phyloP scores from a whole-genome alignment of 257 asterid species.

The Solanum gracilifrons region DNA sequence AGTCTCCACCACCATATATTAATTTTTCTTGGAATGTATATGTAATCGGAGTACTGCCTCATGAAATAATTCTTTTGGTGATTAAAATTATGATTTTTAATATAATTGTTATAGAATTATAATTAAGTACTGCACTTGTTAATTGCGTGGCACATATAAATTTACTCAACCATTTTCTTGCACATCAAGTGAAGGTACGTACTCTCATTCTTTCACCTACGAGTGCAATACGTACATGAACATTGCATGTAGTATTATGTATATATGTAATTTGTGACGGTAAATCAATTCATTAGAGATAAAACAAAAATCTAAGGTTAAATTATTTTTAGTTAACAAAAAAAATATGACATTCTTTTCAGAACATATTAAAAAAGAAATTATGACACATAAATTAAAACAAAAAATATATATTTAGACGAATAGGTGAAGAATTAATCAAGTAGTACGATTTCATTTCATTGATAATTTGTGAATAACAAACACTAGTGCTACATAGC shows the following conservation, averaged over 20 bases:
- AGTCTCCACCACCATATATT: background rate
- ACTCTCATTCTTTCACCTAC: background rate
- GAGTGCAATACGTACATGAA: background rate
- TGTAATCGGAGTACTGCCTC: background rate
- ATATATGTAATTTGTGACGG: background rate
- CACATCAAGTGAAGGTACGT: background rate
- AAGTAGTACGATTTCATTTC: background rate
- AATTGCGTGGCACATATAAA: background rate
- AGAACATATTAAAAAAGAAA: fast-evolving
- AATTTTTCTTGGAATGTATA: background rate
- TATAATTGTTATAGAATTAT: background rate
- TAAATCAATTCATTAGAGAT: background rate
- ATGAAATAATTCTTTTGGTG: background rate
- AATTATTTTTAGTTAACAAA: background rate
- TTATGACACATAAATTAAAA: background rate
- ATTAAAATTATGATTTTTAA: background rate
- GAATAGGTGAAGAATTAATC: background rate
- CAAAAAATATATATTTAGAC: no score
- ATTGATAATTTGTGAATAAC: background rate
- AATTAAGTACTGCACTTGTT: background rate
- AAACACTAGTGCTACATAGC: background rate
- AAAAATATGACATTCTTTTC: background rate
- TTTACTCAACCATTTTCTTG: background rate
- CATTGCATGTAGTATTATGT: background rate
- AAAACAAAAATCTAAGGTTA: background rate